A percentile compares a stretch with the other conserved stretches of the same genome.
phyloP scores from a whole-genome alignment of 2,329 filamentous ascomycete genomes.

The Sphaerulina vaccinii region DNA sequence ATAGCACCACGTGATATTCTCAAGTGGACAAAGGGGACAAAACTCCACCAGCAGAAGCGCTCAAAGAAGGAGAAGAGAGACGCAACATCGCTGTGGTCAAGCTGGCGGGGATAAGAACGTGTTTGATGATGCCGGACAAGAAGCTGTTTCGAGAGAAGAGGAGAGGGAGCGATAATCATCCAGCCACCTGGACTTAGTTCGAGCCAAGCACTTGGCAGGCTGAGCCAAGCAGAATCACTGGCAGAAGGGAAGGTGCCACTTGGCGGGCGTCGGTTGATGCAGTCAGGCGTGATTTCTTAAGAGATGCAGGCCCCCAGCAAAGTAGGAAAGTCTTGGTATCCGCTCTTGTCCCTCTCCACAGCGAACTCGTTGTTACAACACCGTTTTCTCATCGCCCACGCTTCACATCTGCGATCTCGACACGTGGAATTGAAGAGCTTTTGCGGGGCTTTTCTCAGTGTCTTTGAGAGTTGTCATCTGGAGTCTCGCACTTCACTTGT shows the following conservation, averaged over 20 bases:
- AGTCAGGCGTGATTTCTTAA: slow-evolving; percentile 2
- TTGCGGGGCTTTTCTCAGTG: background rate
- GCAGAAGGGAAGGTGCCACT: background rate
- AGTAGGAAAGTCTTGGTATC: slow-evolving; percentile 14
- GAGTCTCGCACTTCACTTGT: background rate
- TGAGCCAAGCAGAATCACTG: slow-evolving; percentile 3
- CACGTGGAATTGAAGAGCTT: background rate
- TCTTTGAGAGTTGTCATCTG: background rate
- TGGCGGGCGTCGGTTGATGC: slow-evolving; percentile 2
- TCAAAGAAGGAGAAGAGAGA: background rate
- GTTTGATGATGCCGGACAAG: background rate
- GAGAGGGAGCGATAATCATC: slow-evolving; percentile 5
- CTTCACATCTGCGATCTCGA: background rate
- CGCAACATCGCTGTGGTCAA: too few species aligned
- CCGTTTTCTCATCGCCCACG: background rate
- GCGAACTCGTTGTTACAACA: background rate
- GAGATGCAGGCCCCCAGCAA: slow-evolving; percentile 1
- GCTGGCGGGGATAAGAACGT: background rate
- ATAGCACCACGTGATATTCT: background rate
- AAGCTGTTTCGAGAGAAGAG: background rate
- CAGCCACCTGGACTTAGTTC: slow-evolving; percentile 1
- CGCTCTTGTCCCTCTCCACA: slow-evolving; percentile 5
- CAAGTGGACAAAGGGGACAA: too few species aligned
- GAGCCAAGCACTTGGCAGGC: background rate
- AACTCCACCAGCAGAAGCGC: too few species aligned